A percentile compares a stretch with the other conserved stretches of the same genome.
Conservation (phyloP, 73 alveolate genomes). For the Durusdinium trenchii region DNA sequence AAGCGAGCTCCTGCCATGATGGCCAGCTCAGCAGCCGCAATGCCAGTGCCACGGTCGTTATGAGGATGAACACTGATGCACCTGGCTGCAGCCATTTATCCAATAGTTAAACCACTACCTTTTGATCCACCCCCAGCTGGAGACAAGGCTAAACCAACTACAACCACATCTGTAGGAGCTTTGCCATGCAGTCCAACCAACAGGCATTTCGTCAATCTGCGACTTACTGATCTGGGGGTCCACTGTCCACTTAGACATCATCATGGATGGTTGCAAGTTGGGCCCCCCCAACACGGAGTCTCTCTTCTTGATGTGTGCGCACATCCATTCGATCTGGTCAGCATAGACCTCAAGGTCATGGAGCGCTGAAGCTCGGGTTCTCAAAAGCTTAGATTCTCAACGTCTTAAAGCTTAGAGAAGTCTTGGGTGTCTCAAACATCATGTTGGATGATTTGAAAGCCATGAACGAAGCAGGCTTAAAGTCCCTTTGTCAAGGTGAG, state of each 20-base stretch:
- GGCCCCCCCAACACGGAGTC: slow-evolving; percentile 64
- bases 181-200: too few relatives aligned
- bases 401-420: neutral
- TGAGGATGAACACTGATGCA: slow-evolving; percentile 95
- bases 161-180: too few relatives aligned
- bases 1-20: slow-evolving; percentile 75
- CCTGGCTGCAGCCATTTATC: slow-evolving; percentile 3
- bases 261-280: too few relatives aligned
- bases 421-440: too few relatives aligned
- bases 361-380: neutral
- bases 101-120: neutral
- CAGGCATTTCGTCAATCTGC: too few relatives aligned
- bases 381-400: neutral
- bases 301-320: slow-evolving; percentile 79
- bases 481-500: neutral
- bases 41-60: slow-evolving; percentile 96
- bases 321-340: slow-evolving; percentile 96
- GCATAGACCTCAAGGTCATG: slow-evolving; percentile 88
- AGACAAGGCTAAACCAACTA: too few relatives aligned
- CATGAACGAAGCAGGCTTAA: neutral
- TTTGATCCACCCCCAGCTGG: too few relatives aligned
- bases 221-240: too few relatives aligned
- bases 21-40: slow-evolving; percentile 96
- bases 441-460: too few relatives aligned
- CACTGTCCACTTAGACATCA: too few relatives aligned